Evolutionary conservation across 1,139 yeast genomes (phyloP), one percentile per base, ranked within the genome.

Genomic region (Pneumocystis carinii): DNA sequence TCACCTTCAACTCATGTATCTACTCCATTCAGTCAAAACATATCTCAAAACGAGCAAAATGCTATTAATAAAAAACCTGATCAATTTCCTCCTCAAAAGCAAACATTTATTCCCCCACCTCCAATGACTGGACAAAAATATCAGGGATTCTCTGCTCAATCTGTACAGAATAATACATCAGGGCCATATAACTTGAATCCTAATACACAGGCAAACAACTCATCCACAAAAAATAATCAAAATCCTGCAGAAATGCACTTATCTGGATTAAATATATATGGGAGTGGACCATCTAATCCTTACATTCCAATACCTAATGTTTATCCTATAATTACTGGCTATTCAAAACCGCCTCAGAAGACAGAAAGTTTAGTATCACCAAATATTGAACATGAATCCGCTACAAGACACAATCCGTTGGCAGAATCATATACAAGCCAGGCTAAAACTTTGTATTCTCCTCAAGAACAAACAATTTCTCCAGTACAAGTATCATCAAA

Each of bases 391-490:
- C 36, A n/a, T n/a, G 62, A 59, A 27, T 59, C 58, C 36, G 62
- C 58, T 42, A 62, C 69, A 29, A 66, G 65, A 56, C 63, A 68
- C 4, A 48, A n/a, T 67, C 70, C 19, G 68, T 69, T 59, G 12
- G 3, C 12, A 24, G 55, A 29, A 1, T 48, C 55, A 19, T 24
- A 48, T 48, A 12, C 32, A 4, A 24, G 15, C 24, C 55, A 48
- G 32, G 15, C 55, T 24, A 48, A 48, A 10, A 8, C 14, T 19
- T 48, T 48, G 27, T 24, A 48, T 24, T 24, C 55, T 48, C 55
- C 7, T 12, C 55, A 72, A 27, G 70, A 74, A 35, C 65, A 69
- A 62, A 66, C n/a, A 27, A 32, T 67, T 61, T 67, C 71, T 14
- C 69, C 68, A 8, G 35, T 32, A 19, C 64, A 32, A 24, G 32